Percentiles rank a stretch among this genome's conserved stretches.
Evolutionary conservation across 2,329 filamentous ascomycete species (phyloP).

Genomic region (Neofusicoccum laricinum): DNA sequence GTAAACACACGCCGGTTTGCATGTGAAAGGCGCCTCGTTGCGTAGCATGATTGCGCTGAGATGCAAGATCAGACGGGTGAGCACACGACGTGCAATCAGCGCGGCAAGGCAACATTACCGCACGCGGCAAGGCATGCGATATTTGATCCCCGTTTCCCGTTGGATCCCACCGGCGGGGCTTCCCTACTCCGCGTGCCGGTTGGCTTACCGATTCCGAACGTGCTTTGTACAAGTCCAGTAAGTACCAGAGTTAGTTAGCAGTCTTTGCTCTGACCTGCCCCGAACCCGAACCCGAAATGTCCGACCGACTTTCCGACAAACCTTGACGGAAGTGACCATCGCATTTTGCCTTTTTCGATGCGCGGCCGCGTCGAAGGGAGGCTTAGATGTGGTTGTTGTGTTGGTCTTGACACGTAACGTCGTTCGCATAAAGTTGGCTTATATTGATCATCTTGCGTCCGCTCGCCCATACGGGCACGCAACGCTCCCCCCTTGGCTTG

Average conservation of each 20-base stretch:
- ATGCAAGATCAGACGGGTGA: background rate
- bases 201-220: background rate
- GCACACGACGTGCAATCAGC: background rate
- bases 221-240: background rate
- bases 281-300: background rate
- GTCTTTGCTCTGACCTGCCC: background rate
- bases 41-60: background rate
- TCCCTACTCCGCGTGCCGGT: background rate
- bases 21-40: slow-evolving; percentile 1
- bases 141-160: slow-evolving; percentile 1
- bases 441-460: slow-evolving; percentile 8
- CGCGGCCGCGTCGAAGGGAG: background rate
- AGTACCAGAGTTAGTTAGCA: background rate
- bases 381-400: background rate
- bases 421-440: slow-evolving; percentile 12
- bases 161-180: background rate
- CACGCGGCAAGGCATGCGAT: background rate
- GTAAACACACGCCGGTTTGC: background rate
- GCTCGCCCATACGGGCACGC: background rate
- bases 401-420: slow-evolving; percentile 4
- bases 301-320: background rate
- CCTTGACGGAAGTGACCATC: background rate
- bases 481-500: slow-evolving; percentile 3
- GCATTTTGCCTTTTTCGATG: background rate
- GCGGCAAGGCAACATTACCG: background rate